Percentiles rank a stretch among this genome's conserved stretches.
Conservation (phyloP, 2,329 filamentous ascomycete genomes). For the Grosmannia serpens region DNA sequence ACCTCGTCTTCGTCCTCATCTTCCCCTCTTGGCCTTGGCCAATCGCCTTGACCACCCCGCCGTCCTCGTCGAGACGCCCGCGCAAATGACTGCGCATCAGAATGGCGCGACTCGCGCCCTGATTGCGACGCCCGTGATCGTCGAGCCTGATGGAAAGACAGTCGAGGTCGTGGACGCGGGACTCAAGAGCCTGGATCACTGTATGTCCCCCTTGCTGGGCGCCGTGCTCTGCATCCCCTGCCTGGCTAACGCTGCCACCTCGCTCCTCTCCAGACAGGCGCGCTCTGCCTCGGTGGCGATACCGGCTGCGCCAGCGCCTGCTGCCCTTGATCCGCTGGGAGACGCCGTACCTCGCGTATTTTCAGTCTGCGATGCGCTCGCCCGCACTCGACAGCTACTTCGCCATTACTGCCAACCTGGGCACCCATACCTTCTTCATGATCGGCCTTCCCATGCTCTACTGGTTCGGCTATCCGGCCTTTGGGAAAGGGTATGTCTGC, state of each 20-base stretch:
- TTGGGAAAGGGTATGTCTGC: slow-evolving; percentile 69
- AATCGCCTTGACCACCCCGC: neutral
- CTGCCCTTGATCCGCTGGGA: slow-evolving; percentile 88
- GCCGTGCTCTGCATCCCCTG: neutral
- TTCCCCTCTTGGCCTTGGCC: neutral
- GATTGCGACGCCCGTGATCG: neutral
- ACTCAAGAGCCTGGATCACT: slow-evolving; percentile 68
- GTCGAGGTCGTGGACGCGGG: slow-evolving; percentile 48
- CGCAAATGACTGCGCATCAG: neutral
- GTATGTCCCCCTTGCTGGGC: slow-evolving; percentile 29
- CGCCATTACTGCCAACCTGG: slow-evolving; percentile 88
- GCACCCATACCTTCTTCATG: slow-evolving; percentile 99
- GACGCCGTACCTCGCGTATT: slow-evolving; percentile 81
- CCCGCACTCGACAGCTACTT: slow-evolving; percentile 92
- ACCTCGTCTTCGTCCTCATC: no score
- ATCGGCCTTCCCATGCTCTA: slow-evolving; percentile 86
- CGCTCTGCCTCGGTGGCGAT: slow-evolving; percentile 79
- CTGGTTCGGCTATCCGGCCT: slow-evolving; percentile 81
- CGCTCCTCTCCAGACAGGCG: slow-evolving; percentile 55
- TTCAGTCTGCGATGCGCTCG: slow-evolving; percentile 71
- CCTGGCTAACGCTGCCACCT: neutral
- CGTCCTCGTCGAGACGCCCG: neutral
- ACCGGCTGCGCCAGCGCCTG: slow-evolving; percentile 65
- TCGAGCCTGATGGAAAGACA: neutral
- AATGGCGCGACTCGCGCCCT: neutral